Percentiles rank a stretch among this genome's conserved stretches.
These are phyloP conservation scores for Phaeosphaeria sp. DNA, from an alignment of 2,329 filamentous ascomycete species.

Conservation along the genomic window DNA sequence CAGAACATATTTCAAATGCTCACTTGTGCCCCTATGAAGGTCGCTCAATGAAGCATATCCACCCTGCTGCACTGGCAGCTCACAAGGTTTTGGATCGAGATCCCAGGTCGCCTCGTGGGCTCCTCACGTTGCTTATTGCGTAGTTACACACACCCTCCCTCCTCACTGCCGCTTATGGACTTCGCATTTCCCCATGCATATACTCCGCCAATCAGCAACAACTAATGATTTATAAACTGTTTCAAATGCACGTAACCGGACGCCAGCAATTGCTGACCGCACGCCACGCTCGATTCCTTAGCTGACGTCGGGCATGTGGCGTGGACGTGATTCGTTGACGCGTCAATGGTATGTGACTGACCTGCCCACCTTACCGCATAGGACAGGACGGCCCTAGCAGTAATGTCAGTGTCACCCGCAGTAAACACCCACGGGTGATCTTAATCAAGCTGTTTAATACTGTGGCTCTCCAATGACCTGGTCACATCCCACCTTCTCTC, in stretches of 20 bases:
- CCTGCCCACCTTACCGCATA: not conserved
- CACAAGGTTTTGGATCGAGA: not conserved
- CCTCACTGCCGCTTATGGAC: not conserved
- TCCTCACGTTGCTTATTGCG: not conserved
- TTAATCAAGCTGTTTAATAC: not conserved
- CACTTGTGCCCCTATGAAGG: not conserved
- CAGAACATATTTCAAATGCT: not conserved
- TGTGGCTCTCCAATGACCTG: not conserved
- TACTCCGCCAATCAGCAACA: not conserved
- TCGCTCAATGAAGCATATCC: not conserved
- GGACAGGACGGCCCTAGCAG: not conserved
- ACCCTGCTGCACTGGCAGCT: not conserved
- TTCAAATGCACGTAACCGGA: not conserved
- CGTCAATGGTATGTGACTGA: slow-evolving; percentile 2
- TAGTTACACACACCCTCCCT: not conserved
- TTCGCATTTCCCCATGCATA: not conserved
- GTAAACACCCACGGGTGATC: slow-evolving; percentile 2
- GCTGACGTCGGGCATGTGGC: not conserved
- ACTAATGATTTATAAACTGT: not conserved
- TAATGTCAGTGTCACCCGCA: not conserved
- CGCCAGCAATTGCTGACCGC: not conserved
- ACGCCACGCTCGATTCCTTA: not conserved
- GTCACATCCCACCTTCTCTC: not conserved
- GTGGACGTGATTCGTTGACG: slow-evolving; percentile 1
- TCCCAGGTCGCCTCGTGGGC: not conserved